A percentile compares a stretch with the other conserved stretches of the same genome.
Conservation (phyloP, 2,329 filamentous ascomycete species). For the Amylocarpus encephaloides region DNA sequence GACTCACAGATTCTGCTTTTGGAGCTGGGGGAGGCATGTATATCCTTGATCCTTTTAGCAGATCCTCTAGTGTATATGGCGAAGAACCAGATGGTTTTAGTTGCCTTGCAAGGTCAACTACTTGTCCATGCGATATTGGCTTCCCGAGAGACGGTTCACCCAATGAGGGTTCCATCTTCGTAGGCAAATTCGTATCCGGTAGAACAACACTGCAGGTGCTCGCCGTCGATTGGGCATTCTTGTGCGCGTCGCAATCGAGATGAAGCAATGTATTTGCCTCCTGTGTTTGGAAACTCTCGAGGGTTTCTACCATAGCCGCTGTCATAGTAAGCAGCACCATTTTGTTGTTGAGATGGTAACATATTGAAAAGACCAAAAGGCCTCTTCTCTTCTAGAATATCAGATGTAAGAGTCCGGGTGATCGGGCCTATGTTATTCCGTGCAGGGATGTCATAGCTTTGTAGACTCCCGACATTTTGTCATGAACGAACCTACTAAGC, state of each 20-base stretch:
- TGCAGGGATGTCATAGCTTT: constrained; percentile 13
- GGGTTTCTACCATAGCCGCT: constrained; percentile 55
- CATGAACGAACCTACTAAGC: too few species aligned
- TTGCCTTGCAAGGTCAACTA: constrained; percentile 54
- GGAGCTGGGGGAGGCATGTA: constrained; percentile 76
- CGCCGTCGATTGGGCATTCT: neutral
- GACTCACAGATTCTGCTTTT: constrained; percentile 67
- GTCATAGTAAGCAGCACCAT: constrained; percentile 83
- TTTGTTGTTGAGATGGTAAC: constrained; percentile 1
- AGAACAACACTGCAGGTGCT: neutral
- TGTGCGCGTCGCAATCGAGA: neutral
- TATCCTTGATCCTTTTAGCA: constrained; percentile 65
- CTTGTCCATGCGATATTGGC: constrained; percentile 65
- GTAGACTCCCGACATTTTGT: constrained; percentile 4
- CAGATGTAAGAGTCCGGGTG: constrained; percentile 7
- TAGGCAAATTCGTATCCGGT: too few species aligned
- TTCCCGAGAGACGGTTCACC: constrained; percentile 43
- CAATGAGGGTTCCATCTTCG: constrained; percentile 42
- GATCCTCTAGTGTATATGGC: constrained; percentile 53
- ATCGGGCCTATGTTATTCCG: constrained; percentile 13
- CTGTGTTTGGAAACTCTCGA: constrained; percentile 36
- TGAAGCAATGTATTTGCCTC: neutral
- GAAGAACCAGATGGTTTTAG: constrained; percentile 36
- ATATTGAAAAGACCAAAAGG: neutral
- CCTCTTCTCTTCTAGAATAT: neutral